phyloP scores from a whole-genome alignment of 495 filamentous ascomycete genomes.

The Cudoniella acicularis region DNA sequence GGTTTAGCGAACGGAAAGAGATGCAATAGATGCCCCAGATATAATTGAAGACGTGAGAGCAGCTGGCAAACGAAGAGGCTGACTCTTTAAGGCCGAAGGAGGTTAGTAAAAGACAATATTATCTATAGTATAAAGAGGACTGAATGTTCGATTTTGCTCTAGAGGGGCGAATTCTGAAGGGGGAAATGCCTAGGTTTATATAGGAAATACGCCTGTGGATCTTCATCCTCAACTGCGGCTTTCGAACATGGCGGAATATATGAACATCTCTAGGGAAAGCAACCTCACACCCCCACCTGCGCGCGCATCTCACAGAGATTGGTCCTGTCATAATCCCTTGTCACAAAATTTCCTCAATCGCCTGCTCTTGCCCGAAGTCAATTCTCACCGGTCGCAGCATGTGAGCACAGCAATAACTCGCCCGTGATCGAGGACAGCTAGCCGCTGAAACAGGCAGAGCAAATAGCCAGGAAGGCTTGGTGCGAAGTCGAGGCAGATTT shows the following conservation, averaged over 20 bases:
- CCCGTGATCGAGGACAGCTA: neutral
- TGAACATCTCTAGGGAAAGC: neutral
- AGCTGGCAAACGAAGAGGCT: too few relatives aligned
- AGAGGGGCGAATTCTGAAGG: neutral
- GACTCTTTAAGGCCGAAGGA: too few relatives aligned
- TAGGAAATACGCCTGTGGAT: neutral
- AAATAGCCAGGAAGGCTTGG: conserved; percentile 1
- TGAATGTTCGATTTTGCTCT: too few relatives aligned
- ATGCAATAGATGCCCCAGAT: too few relatives aligned
- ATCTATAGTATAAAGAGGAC: too few relatives aligned
- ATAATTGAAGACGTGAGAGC: too few relatives aligned
- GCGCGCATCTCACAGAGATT: neutral
- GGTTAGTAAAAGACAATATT: too few relatives aligned
- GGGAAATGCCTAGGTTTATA: neutral
- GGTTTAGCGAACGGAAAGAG: too few relatives aligned
- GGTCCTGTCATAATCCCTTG: neutral
- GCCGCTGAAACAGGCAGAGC: too few relatives aligned
- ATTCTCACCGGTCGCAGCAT: conserved; percentile 3
- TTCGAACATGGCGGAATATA: neutral
- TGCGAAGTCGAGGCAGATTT: conserved; percentile 1
- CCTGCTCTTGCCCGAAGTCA: neutral
- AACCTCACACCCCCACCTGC: conserved; percentile 1
- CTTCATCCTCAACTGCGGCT: conserved; percentile 1
- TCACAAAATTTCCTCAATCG: neutral
- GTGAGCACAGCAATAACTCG: neutral